These are phyloP conservation scores for Fusarium foetens DNA, from an alignment of 2,329 filamentous ascomycete genomes.

Conservation along the genomic window DNA sequence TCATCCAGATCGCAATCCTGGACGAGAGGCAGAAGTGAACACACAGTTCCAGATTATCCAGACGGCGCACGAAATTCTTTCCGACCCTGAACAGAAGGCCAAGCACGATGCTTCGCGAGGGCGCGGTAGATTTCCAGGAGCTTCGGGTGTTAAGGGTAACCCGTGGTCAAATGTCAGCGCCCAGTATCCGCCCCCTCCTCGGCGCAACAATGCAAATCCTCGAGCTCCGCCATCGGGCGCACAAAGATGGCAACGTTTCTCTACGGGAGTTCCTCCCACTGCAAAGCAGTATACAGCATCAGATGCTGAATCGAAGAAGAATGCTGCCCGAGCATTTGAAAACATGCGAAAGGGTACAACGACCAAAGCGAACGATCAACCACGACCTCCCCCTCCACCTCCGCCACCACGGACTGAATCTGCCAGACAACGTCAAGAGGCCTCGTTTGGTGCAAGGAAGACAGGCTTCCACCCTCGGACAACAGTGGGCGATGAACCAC, in stretches of 20 bases:
- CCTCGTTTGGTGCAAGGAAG: slow-evolving; percentile 63
- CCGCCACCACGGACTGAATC: slow-evolving; percentile 61
- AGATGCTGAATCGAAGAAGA: slow-evolving; percentile 53
- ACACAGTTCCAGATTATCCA: slow-evolving; percentile 88
- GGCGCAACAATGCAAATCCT: slow-evolving; percentile 46
- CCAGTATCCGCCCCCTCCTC: slow-evolving; percentile 63
- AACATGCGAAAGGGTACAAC: slow-evolving; percentile 55
- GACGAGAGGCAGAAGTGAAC: slow-evolving; percentile 81
- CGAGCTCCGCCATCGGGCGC: slow-evolving; percentile 50
- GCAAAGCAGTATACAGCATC: slow-evolving; percentile 52
- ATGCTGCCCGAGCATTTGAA: slow-evolving; percentile 55
- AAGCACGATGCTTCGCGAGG: slow-evolving; percentile 64
- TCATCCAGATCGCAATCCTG: slow-evolving; percentile 90
- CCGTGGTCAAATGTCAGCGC: slow-evolving; percentile 63
- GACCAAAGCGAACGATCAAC: slow-evolving; percentile 41
- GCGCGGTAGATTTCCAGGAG: slow-evolving; percentile 55
- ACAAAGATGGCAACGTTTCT: slow-evolving; percentile 58
- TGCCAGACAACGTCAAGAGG: slow-evolving; percentile 64
- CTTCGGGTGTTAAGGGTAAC: slow-evolving; percentile 67
- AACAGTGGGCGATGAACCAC: slow-evolving; percentile 63
- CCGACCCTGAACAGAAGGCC: slow-evolving; percentile 60
- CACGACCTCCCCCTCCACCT: slow-evolving; percentile 48
- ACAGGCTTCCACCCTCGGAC: slow-evolving; percentile 62
- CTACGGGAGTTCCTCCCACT: slow-evolving; percentile 55
- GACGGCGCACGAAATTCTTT: slow-evolving; percentile 80